These are phyloP conservation scores for Casuarina equisetifolia DNA, from an alignment of 306 rosid species.

Conservation along the genomic window DNA sequence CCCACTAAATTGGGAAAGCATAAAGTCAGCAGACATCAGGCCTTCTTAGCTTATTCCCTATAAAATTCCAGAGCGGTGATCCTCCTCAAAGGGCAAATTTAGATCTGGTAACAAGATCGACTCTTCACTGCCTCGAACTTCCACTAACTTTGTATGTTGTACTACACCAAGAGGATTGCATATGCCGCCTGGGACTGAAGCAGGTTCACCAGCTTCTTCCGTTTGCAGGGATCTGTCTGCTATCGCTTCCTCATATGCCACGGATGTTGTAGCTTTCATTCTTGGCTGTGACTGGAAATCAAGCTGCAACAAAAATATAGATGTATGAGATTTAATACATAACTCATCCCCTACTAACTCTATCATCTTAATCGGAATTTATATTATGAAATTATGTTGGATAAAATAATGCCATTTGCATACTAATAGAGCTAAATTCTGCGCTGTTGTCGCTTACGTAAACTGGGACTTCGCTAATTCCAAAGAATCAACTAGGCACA, in stretches of 20 bases:
- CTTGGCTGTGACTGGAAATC: slow-evolving; percentile 48
- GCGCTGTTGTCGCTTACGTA: too few relatives aligned
- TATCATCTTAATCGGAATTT: neutral
- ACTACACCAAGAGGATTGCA: slow-evolving; percentile 22
- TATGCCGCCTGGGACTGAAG: slow-evolving; percentile 9
- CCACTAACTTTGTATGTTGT: slow-evolving; percentile 36
- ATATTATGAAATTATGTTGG: too few relatives aligned
- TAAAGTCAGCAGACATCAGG: slow-evolving; percentile 26
- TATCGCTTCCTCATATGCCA: slow-evolving; percentile 22
- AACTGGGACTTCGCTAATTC: too few relatives aligned
- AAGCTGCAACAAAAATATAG: slow-evolving; percentile 43
- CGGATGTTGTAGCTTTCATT: slow-evolving; percentile 18
- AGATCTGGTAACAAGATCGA: slow-evolving; percentile 70
- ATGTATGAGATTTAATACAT: slow-evolving; percentile 19
- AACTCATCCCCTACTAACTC: neutral
- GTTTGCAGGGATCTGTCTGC: slow-evolving; percentile 21
- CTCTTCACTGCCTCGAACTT: slow-evolving; percentile 38
- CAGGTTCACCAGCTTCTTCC: slow-evolving; percentile 25
- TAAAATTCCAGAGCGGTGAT: slow-evolving; percentile 19
- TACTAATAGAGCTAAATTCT: neutral
- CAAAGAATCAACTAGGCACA: too few relatives aligned
- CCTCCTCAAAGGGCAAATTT: slow-evolving; percentile 66
- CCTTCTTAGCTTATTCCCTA: slow-evolving; percentile 30
- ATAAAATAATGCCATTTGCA: neutral
- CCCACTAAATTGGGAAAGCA: slow-evolving; percentile 24